Percentiles rank a stretch among this genome's conserved stretches.
phyloP scores from a whole-genome alignment of 2,329 filamentous ascomycete genomes.

The Exophiala bonariae region DNA sequence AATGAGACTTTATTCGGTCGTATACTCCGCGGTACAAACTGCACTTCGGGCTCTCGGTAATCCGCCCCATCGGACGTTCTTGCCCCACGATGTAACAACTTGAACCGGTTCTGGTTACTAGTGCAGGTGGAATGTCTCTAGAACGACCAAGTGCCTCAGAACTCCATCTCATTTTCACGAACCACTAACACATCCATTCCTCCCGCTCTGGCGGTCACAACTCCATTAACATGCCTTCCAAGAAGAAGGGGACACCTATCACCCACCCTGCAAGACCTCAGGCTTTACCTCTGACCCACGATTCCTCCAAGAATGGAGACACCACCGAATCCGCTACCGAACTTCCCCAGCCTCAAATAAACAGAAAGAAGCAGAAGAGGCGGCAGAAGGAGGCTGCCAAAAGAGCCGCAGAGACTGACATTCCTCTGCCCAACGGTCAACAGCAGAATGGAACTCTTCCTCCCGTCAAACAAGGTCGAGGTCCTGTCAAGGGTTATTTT shows the following conservation, averaged over 20 bases:
- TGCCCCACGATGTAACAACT: neutral
- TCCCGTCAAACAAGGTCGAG: slow-evolving; percentile 26
- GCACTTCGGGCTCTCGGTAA: neutral
- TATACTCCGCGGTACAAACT: too few species aligned
- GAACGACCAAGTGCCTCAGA: slow-evolving; percentile 9
- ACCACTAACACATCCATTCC: slow-evolving; percentile 5
- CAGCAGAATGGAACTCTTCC: slow-evolving; percentile 20
- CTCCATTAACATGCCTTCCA: slow-evolving; percentile 26
- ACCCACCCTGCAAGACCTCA: slow-evolving; percentile 14
- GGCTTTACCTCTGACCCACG: slow-evolving; percentile 3
- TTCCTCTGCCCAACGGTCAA: slow-evolving; percentile 30
- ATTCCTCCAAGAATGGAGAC: slow-evolving; percentile 31
- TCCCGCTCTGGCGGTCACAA: neutral
- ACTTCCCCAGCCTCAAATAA: slow-evolving; percentile 51
- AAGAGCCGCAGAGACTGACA: slow-evolving; percentile 57
- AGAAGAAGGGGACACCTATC: slow-evolving; percentile 24
- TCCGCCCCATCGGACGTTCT: neutral
- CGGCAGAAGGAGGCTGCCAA: slow-evolving; percentile 79
- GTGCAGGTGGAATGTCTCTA: neutral
- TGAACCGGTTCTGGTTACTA: too few species aligned
- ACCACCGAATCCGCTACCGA: slow-evolving; percentile 29
- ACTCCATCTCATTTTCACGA: neutral
- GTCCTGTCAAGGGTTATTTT: slow-evolving; percentile 30
- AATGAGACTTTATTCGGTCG: too few species aligned
- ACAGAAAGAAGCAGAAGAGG: slow-evolving; percentile 94